Percentiles rank a stretch among this genome's conserved stretches.
Conservation (phyloP, 2,329 filamentous ascomycete genomes). For the Fusarium multiceps region DNA sequence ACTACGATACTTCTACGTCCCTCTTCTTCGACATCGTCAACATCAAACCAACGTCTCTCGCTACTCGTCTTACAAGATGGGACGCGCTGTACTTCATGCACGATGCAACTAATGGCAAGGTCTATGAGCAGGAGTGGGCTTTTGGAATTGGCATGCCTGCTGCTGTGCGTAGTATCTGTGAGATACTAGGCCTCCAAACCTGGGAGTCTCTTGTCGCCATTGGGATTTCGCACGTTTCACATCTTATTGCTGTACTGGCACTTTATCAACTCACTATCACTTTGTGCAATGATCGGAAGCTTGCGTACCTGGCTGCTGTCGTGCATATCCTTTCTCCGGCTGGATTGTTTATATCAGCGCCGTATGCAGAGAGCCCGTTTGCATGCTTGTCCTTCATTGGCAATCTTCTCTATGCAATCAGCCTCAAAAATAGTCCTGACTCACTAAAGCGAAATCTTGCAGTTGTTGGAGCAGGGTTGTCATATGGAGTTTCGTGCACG, state of each 20-base stretch:
- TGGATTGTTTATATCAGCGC: slow-evolving; percentile 88
- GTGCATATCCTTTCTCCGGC: slow-evolving; percentile 89
- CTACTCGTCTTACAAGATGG: slow-evolving; percentile 76
- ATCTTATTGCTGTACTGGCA: slow-evolving; percentile 78
- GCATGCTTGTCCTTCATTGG: slow-evolving; percentile 81
- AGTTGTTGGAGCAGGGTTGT: slow-evolving; percentile 70
- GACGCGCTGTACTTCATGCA: slow-evolving; percentile 82
- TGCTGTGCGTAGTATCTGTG: slow-evolving; percentile 52
- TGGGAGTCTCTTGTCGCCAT: slow-evolving; percentile 68
- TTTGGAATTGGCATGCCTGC: slow-evolving; percentile 69
- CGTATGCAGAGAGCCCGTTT: slow-evolving; percentile 85
- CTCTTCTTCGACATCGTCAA: slow-evolving; percentile 55
- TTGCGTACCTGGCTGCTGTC: slow-evolving; percentile 75
- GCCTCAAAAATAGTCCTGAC: slow-evolving; percentile 46
- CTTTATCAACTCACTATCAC: slow-evolving; percentile 74
- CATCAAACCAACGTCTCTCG: slow-evolving; percentile 54
- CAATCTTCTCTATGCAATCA: slow-evolving; percentile 73
- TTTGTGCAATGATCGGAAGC: slow-evolving; percentile 62
- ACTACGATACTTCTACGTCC: slow-evolving; percentile 83
- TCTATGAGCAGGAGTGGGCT: slow-evolving; percentile 88
- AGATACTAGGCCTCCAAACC: slow-evolving; percentile 34
- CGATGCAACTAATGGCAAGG: slow-evolving; percentile 70
- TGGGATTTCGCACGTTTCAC: slow-evolving; percentile 75
- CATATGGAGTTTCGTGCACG: slow-evolving; percentile 78
- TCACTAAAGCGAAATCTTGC: slow-evolving; percentile 57